Conservation (phyloP, 2,329 filamentous ascomycete species). For the Scytalidium sp. region DNA sequence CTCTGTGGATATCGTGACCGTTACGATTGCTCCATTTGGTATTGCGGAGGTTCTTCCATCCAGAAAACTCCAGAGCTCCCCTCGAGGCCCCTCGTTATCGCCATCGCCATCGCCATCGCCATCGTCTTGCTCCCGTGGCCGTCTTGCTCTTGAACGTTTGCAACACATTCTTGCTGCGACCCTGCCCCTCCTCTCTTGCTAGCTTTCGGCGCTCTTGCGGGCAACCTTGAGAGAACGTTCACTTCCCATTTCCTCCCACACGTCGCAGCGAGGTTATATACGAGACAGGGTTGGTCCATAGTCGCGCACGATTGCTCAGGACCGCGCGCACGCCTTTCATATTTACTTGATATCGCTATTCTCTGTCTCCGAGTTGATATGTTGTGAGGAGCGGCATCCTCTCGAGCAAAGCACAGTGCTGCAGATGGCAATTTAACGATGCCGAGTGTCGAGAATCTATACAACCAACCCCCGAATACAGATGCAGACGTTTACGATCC, state of each 20-base stretch:
- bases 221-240: too few relatives aligned
- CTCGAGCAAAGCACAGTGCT: not conserved
- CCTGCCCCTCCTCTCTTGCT: not conserved
- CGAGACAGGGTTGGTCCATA: not conserved
- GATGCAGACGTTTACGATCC: conserved; percentile 40
- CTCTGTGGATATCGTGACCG: not conserved
- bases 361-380: not conserved
- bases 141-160: too few relatives aligned
- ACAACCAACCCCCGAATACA: conserved; percentile 23
- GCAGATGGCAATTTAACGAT: not conserved
- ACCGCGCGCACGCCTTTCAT: not conserved
- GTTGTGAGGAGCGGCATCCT: not conserved
- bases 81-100: not conserved
- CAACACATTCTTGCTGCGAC: too few relatives aligned
- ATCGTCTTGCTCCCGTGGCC: not conserved
- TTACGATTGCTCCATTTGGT: not conserved
- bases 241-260: too few relatives aligned
- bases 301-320: not conserved
- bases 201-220: too few relatives aligned
- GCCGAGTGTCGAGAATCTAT: not conserved
- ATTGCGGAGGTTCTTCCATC: not conserved
- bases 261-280: not conserved
- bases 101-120: not conserved
- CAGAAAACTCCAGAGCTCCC: too few relatives aligned
- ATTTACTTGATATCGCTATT: not conserved